These are phyloP conservation scores for Macaranga tanarius DNA, from an alignment of 441 rosid species.

Conservation along the genomic window DNA sequence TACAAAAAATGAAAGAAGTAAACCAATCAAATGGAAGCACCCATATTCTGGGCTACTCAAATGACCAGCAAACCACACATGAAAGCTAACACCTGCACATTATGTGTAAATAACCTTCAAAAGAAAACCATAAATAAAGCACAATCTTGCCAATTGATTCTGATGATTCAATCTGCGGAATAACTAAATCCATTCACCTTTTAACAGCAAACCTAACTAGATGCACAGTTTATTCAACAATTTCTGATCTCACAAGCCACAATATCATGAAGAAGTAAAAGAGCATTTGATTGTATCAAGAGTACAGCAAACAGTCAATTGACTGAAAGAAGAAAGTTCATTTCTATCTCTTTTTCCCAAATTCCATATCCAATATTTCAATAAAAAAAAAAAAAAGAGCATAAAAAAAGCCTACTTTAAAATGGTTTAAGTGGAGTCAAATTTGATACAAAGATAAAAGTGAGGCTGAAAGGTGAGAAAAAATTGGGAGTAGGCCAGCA, in stretches of 20 bases:
- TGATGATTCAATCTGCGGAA: not conserved
- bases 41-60: not conserved
- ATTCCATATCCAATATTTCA: too few relatives aligned
- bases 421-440: too few relatives aligned
- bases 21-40: too few relatives aligned
- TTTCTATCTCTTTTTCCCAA: too few relatives aligned
- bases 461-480: too few relatives aligned
- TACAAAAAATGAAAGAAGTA: not conserved
- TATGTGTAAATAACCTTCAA: not conserved
- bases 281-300: too few relatives aligned
- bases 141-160: not conserved
- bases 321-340: too few relatives aligned
- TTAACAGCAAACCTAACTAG: not conserved
- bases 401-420: too few relatives aligned
- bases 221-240: not conserved
- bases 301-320: too few relatives aligned
- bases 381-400: too few relatives aligned
- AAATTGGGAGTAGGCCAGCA: too few relatives aligned
- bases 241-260: not conserved
- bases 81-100: not conserved
- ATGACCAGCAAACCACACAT: not conserved
- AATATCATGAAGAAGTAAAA: not conserved
- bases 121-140: not conserved
- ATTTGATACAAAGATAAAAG: too few relatives aligned
- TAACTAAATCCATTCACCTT: not conserved